These are phyloP conservation scores for Lentinula sp. DNA, from an alignment of 768 basidiomycete genomes.

Conservation along the genomic window DNA sequence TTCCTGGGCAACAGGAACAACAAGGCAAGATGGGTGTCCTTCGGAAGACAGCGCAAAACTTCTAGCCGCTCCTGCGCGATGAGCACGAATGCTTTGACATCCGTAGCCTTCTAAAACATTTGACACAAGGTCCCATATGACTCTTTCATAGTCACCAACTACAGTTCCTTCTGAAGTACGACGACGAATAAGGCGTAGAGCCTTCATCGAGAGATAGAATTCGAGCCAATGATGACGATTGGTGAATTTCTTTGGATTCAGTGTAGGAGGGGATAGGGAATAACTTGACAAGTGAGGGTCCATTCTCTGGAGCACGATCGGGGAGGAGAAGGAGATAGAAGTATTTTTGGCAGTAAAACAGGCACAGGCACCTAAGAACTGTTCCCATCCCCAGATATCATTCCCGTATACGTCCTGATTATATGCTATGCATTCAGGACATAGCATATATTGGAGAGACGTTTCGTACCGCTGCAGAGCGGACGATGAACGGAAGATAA, in stretches of 20 bases:
- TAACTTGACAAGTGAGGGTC: neutral
- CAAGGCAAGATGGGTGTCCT: neutral
- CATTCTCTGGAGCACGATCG: neutral
- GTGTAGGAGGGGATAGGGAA: neutral
- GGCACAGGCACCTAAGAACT: slow-evolving; percentile 8
- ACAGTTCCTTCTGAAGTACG: neutral
- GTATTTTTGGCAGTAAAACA: neutral
- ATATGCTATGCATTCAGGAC: slow-evolving; percentile 29
- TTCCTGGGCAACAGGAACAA: neutral
- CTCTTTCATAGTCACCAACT: neutral
- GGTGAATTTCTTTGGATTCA: neutral
- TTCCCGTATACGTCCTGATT: slow-evolving; percentile 29
- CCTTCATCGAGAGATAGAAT: slow-evolving; percentile 5
- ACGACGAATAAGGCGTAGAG: neutral
- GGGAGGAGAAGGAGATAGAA: slow-evolving; percentile 6
- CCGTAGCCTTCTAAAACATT: neutral
- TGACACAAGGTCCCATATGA: slow-evolving; percentile 6
- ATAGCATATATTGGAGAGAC: slow-evolving; percentile 30
- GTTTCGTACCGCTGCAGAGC: slow-evolving; percentile 37
- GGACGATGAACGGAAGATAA: slow-evolving; percentile 33
- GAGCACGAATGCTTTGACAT: neutral
- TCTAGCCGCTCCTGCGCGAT: neutral
- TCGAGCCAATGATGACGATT: slow-evolving; percentile 4
- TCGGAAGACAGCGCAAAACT: neutral
- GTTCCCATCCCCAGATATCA: slow-evolving; percentile 28